Conservation (phyloP, 1,139 yeast genomes). For the Pichia sp. region DNA sequence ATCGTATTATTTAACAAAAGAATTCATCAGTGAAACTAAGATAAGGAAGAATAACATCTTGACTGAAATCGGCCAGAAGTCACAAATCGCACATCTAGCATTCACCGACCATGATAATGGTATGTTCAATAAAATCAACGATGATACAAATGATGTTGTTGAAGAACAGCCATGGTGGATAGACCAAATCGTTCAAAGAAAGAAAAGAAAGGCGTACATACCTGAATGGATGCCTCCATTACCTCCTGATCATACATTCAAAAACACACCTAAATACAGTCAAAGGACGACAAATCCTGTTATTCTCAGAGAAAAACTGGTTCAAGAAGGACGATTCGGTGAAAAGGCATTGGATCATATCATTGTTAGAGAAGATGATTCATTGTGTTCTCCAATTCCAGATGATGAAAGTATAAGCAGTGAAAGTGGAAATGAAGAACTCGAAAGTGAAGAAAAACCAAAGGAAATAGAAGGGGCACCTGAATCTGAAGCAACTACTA, state of each 20-base stretch:
- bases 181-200: conserved; percentile 16
- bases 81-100: conserved; percentile 6
- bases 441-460: conserved; percentile 21
- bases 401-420: conserved; percentile 21
- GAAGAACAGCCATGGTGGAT: conserved; percentile 40
- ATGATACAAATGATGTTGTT: conserved; percentile 44
- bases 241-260: conserved; percentile 93
- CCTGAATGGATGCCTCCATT: conserved; percentile 80
- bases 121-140: conserved; percentile 34
- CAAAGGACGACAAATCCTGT: conserved; percentile 70
- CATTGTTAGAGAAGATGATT: conserved; percentile 29
- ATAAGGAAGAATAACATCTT: neutral
- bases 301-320: conserved; percentile 64
- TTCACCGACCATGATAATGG: conserved; percentile 26
- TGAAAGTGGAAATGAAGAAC: conserved; percentile 20
- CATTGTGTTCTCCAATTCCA: conserved; percentile 3
- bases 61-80: conserved; percentile 6
- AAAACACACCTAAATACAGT: conserved; percentile 67
- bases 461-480: conserved; percentile 14
- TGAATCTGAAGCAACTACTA: no score
- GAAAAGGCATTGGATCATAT: conserved; percentile 72
- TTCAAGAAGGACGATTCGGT: conserved; percentile 76
- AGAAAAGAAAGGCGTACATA: conserved; percentile 47
- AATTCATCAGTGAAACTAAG: conserved; percentile 26
- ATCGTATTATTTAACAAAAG: conserved; percentile 33